These are phyloP conservation scores for Penicillium capsulatum DNA, from an alignment of 2,329 filamentous ascomycete genomes.

Conservation along the genomic window DNA sequence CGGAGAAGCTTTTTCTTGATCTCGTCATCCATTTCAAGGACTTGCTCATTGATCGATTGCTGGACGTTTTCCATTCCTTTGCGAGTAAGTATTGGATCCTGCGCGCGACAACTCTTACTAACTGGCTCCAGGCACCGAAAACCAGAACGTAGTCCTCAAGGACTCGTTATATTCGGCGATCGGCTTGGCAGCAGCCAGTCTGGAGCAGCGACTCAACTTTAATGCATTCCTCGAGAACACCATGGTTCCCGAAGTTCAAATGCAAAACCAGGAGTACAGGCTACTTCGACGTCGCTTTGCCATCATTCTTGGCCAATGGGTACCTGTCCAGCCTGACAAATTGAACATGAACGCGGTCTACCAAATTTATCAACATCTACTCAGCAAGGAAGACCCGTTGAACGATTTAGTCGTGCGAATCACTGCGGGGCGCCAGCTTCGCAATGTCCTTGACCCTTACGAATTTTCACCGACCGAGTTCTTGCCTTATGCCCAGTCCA, in stretches of 20 bases:
- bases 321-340: constrained; percentile 68
- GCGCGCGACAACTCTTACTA: constrained; percentile 5
- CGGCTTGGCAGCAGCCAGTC: constrained; percentile 73
- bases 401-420: constrained; percentile 93
- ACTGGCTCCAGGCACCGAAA: constrained; percentile 47
- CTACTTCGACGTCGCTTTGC: constrained; percentile 82
- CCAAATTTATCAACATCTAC: constrained; percentile 80
- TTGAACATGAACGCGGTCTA: constrained; percentile 71
- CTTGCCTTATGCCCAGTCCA: constrained; percentile 68
- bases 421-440: constrained; percentile 81
- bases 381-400: constrained; percentile 68
- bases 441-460: constrained; percentile 76
- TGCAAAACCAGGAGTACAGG: constrained; percentile 63
- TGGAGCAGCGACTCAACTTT: constrained; percentile 76
- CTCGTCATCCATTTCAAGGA: constrained; percentile 84
- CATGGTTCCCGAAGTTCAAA: constrained; percentile 73
- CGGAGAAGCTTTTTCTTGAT: constrained; percentile 90
- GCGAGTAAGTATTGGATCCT: constrained; percentile 51
- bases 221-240: constrained; percentile 71
- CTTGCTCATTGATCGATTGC: constrained; percentile 70
- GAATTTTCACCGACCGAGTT: constrained; percentile 73
- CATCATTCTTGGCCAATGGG: constrained; percentile 86
- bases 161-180: constrained; percentile 94
- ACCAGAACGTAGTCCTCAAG: constrained; percentile 73
- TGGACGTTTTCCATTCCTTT: constrained; percentile 77